Conservation (phyloP, 108 stramenopile genomes). For the Chaetoceros tenuissimus region DNA sequence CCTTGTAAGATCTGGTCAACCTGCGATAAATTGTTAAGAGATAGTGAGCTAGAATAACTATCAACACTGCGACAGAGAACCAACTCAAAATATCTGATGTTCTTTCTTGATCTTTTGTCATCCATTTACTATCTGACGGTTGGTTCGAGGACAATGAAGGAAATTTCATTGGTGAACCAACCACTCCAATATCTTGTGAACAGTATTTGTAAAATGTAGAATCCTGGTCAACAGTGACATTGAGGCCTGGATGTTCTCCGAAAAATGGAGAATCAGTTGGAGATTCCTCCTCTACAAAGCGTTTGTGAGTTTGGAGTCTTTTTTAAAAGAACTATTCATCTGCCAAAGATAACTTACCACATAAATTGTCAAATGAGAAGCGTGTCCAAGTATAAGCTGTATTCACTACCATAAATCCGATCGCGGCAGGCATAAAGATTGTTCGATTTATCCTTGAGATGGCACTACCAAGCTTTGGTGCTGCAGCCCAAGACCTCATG, state of each 20-base stretch:
- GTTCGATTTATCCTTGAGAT: conserved; percentile 62
- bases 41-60: neutral
- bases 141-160: conserved; percentile 46
- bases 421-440: conserved; percentile 60
- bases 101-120: conserved; percentile 65
- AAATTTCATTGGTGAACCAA: neutral
- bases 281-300: too few species aligned
- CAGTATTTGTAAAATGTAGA: too few species aligned
- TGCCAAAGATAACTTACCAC: too few species aligned
- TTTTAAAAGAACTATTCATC: too few species aligned
- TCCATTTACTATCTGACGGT: conserved; percentile 52
- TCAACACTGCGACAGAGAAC: conserved; percentile 11
- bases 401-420: conserved; percentile 50
- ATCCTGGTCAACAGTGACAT: too few species aligned
- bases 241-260: too few species aligned
- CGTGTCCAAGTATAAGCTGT: conserved; percentile 73
- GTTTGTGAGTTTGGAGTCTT: too few species aligned
- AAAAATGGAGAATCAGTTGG: too few species aligned
- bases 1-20: neutral
- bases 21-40: neutral
- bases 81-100: conserved; percentile 55
- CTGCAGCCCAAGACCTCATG: conserved; percentile 7
- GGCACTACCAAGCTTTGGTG: conserved; percentile 49
- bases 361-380: conserved; percentile 83
- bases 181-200: too few species aligned